Percentiles rank a stretch among this genome's conserved stretches.
Evolutionary conservation across 129 eudicot species (phyloP).

Genomic region (Gnaphalium uliginosum): DNA sequence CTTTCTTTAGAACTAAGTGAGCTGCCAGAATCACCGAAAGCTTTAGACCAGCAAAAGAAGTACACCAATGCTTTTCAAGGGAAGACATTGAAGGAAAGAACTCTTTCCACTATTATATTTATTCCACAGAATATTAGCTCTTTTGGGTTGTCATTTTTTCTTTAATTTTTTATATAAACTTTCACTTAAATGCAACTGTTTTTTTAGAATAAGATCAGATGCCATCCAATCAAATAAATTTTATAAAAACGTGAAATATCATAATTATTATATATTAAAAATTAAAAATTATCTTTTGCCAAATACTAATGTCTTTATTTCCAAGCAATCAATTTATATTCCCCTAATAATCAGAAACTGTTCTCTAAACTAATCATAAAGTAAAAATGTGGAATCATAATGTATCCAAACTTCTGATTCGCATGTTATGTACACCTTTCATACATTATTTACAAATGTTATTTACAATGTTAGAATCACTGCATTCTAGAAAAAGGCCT

Average conservation of each 20-base stretch:
- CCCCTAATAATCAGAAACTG: background rate
- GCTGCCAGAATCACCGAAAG: conserved; percentile 44
- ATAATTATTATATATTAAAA: background rate
- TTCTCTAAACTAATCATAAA: background rate
- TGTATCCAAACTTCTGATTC: too few relatives aligned
- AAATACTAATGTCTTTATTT: background rate
- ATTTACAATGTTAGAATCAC: background rate
- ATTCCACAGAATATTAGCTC: conserved; percentile 21
- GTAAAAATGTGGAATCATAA: background rate
- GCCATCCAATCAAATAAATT: background rate
- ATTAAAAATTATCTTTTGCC: background rate
- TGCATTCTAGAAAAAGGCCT: background rate
- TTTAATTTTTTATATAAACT: background rate
- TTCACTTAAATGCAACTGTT: conserved; percentile 16
- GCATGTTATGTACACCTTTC: background rate
- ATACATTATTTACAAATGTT: background rate
- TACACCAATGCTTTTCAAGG: background rate
- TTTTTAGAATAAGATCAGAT: conserved; percentile 24
- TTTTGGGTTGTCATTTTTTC: conserved; percentile 15
- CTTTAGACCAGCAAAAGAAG: conserved; percentile 7
- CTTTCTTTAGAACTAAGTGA: conserved; percentile 25
- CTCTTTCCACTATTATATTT: background rate
- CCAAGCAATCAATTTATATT: background rate
- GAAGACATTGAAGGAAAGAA: background rate
- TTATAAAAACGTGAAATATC: background rate